These are phyloP conservation scores for Somion occarium DNA, from an alignment of 1,284 basidiomycete genomes.

Conservation along the genomic window DNA sequence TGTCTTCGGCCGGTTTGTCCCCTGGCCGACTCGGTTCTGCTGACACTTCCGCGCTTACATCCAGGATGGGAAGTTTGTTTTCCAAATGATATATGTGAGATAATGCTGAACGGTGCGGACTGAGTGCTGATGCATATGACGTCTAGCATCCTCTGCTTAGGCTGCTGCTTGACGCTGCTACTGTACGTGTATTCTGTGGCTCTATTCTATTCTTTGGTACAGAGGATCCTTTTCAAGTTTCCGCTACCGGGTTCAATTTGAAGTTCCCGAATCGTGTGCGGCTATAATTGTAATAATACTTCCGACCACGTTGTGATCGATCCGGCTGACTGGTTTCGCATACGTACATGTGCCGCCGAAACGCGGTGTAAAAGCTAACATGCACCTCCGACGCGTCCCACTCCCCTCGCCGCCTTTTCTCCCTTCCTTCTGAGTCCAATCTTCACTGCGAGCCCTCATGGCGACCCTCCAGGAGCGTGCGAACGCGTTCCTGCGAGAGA, in stretches of 20 bases:
- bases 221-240: background rate
- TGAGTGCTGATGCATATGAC: too few species aligned
- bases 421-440: background rate
- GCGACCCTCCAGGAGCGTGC: background rate
- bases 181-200: background rate
- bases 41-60: background rate
- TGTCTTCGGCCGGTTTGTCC: background rate
- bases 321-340: background rate
- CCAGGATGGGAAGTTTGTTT: too few species aligned
- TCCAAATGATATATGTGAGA: too few species aligned
- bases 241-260: background rate
- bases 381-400: background rate
- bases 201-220: background rate
- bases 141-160: too few species aligned
- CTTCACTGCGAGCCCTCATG: background rate
- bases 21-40: background rate
- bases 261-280: background rate
- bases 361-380: background rate
- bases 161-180: too few species aligned
- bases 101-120: too few species aligned
- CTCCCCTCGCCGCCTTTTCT: background rate
- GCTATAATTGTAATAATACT: background rate
- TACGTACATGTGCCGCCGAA: background rate
- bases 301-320: background rate
- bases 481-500: slow-evolving; percentile 2